Evolutionary conservation across 225 moss, liverwort and hornwort genomes (phyloP).

Genomic region (Bryoerythrophyllum caledonicum): DNA sequence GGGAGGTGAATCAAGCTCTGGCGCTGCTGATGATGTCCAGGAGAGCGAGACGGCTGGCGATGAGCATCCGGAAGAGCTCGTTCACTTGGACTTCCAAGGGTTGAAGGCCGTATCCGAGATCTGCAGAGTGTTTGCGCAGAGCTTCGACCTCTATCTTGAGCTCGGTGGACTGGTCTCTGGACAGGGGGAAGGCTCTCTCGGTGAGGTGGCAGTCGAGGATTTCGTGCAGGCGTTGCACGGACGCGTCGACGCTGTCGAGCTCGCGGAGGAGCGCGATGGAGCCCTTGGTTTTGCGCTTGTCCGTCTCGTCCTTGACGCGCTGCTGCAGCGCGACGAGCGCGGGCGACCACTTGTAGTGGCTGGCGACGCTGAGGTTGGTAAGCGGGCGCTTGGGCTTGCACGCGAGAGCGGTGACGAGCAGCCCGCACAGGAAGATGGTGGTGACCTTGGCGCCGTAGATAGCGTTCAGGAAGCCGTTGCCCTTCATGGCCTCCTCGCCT

Average conservation of each 20-base stretch:
- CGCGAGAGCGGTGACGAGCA: constrained; percentile 43
- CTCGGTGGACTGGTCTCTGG: constrained; percentile 16
- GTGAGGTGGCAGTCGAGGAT: constrained; percentile 28
- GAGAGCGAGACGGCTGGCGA: constrained; percentile 41
- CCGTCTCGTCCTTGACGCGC: constrained; percentile 51
- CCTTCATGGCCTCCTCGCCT: constrained; percentile 38
- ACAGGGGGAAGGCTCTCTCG: constrained; percentile 34
- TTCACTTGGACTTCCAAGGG: constrained; percentile 50
- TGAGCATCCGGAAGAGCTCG: constrained; percentile 50
- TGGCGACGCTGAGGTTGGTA: constrained; percentile 31
- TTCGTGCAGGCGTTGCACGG: constrained; percentile 29
- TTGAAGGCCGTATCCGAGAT: constrained; percentile 31
- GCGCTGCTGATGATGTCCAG: constrained; percentile 44
- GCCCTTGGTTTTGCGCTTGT: constrained; percentile 39
- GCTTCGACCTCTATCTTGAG: constrained; percentile 28
- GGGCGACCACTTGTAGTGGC: constrained; percentile 42
- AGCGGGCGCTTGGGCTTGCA: constrained; percentile 44
- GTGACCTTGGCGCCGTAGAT: constrained; percentile 52
- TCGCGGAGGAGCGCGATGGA: constrained; percentile 43
- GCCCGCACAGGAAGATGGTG: constrained; percentile 46
- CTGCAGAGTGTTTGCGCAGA: constrained; percentile 34
- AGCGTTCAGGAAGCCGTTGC: constrained; percentile 46
- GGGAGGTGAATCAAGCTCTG: constrained; percentile 11
- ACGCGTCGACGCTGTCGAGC: constrained; percentile 44
- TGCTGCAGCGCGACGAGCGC: constrained; percentile 35